These are phyloP conservation scores for Closterium sp. DNA, from an alignment of 139 green algal genomes.

Conservation along the genomic window DNA sequence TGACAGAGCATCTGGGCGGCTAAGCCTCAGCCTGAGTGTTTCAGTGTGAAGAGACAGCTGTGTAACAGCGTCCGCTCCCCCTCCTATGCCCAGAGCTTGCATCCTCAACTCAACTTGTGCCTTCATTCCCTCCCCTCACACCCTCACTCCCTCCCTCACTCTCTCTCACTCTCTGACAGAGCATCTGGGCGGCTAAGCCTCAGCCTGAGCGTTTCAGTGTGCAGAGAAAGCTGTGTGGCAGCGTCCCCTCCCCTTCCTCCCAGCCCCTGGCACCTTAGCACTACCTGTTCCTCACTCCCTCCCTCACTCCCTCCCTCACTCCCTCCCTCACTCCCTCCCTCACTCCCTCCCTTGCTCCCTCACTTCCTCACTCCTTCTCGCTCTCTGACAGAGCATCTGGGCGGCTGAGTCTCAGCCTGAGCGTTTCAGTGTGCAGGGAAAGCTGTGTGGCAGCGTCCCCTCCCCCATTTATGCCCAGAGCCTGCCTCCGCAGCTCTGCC, in stretches of 20 bases:
- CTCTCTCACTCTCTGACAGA: background rate
- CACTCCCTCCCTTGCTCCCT: no score
- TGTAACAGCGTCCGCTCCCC: no score
- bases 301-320: no score
- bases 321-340: no score
- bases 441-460: background rate
- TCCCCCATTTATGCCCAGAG: background rate
- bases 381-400: background rate
- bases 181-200: background rate
- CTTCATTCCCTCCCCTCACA: no score
- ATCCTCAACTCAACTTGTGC: no score
- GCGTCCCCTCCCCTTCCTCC: background rate
- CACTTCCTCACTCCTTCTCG: background rate
- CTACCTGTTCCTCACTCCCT: background rate
- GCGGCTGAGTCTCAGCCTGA: background rate
- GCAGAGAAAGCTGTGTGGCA: background rate
- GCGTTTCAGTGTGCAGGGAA: background rate
- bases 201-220: background rate
- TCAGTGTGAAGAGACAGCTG: background rate
- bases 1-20: background rate
- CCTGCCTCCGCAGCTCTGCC: background rate
- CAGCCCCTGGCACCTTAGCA: no score
- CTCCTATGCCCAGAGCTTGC: no score
- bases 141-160: background rate
- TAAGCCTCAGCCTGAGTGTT: background rate